Evolutionary conservation across 192 early-diverging fungal genomes (phyloP), one percentile per base, ranked within the genome.

Genomic region (Linnemannia exigua): DNA sequence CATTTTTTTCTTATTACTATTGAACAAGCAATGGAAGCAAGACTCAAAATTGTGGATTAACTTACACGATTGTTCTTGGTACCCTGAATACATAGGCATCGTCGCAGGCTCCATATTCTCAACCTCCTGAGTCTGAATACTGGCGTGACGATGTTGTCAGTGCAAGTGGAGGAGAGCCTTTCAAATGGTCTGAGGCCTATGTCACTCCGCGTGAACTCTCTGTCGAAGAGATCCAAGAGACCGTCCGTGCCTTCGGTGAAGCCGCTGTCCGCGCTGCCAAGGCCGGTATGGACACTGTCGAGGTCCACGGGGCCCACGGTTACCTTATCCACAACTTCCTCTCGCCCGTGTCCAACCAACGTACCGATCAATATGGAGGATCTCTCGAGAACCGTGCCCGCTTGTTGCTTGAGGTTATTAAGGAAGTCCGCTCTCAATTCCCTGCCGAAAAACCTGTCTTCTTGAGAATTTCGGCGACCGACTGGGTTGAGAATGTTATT

Each of bases 291-390:
- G 96, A 98, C 72, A 94, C 93, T 17, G 87, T 98, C n/a, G 98
- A 99, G 87, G 87, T 99, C 33, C 97, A 98, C 74, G 92, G 88
- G 66, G 97, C 98, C 9, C 97, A 99, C 87, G 98, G 98, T 20
- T 99, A 97, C 88, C 87, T 99, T 68, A 71, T 96, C 70, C 89
- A 94, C 86, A 86, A 94, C 79, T 98, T 98, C 84, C 76, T 97
- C 25, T 95, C 94, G 36, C 94, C 95, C 3, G 78, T 96, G 36
- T 88, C 94, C 63, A 99, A 99, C 88, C 73, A 92, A 38, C 94
- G 98, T 72, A 97, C 96, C 1, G 98, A 99, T 82, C 71, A 95
- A 72, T 99, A 97, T 83, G 98, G 97, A 51, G 97, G 98, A 0
- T 94, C 93, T 9, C 93, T 98, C 51, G 95, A 98, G 77, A 98